Percentiles rank a stretch among this genome's conserved stretches.
These are phyloP conservation scores for Cercophora sp. DNA, from an alignment of 495 filamentous ascomycete genomes.

Conservation along the genomic window DNA sequence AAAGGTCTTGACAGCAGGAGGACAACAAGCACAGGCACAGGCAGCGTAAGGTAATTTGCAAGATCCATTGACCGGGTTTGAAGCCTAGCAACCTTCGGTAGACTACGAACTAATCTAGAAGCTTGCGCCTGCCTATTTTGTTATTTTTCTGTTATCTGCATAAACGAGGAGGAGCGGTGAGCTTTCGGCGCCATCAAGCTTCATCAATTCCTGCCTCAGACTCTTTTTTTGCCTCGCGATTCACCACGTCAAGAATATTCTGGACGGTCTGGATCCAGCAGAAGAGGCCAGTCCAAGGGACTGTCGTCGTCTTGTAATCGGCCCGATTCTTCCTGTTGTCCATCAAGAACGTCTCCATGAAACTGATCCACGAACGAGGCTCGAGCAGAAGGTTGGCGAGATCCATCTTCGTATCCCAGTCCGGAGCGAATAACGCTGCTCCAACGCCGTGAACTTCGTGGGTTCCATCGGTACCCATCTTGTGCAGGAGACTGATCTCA, in stretches of 20 bases:
- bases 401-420: neutral
- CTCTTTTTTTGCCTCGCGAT: neutral
- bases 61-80: too few relatives aligned
- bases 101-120: too few relatives aligned
- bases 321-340: too few relatives aligned
- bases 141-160: too few relatives aligned
- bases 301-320: too few relatives aligned
- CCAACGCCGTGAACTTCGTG: too few relatives aligned
- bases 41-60: constrained; percentile 21
- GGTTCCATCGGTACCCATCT: too few relatives aligned
- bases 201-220: neutral
- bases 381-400: neutral
- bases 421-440: too few relatives aligned
- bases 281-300: constrained; percentile 17
- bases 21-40: constrained; percentile 10
- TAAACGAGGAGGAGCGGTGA: too few relatives aligned
- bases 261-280: constrained; percentile 4
- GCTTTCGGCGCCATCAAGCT: too few relatives aligned
- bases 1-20: constrained; percentile 43
- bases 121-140: too few relatives aligned
- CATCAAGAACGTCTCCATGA: neutral
- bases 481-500: neutral
- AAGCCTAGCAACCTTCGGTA: too few relatives aligned
- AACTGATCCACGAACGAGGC: neutral
- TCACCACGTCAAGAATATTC: constrained; percentile 1